Base-by-base conservation (phyloP, 306 rosid genomes). In the Glycine tomentella region DNA sequence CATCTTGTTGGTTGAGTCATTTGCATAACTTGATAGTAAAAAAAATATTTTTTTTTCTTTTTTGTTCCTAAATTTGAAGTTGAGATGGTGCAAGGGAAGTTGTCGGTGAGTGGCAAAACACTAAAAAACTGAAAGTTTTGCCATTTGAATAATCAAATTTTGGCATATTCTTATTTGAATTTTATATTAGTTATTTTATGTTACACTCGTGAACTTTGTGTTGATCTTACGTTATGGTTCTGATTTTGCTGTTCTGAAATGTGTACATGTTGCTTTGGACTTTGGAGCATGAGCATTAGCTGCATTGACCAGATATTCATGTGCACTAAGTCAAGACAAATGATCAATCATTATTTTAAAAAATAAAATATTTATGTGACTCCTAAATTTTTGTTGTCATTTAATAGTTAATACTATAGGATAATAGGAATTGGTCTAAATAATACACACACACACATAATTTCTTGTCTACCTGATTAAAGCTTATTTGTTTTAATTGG, bases 1-100 rank as follows among this genome's bases (percentile, higher is more conserved):
- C 15, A 33, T 80, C 66, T 50, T 76, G 85, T 74, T 85, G 80
- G 80, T 83, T 75, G 84, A 69, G 78, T 68, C 56, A 63, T 75
- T 56, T n/a, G 42, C 65, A 80, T 76, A 75, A 75, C 70, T 81
- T 81, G 44, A 7, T 20, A 57, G 67, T 75, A 31, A 83, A 81
- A 84, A 49, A 83, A 83, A 80, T 75, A 77, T 74, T 76, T 53
- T 11, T 67, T 34, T 62, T 36, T 36, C 5, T 36, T 36, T 62
- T 9, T 10, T 9, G 31, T 33, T 11, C 53, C 83, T 10, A 49
- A 68, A 56, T 85, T 80, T 77, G 80, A 64, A 74, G 87, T 52
- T 80, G 73, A 74, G n/a, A 13, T 9, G 53, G 66, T 25, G 49
- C 69, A 17, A 62, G 59, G 83, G 80, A 72, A 70, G 17, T 38